Percentiles rank a stretch among this genome's conserved stretches.
Conservation (phyloP, 176 grass and related monocot genomes). For the Zea luxurians region DNA sequence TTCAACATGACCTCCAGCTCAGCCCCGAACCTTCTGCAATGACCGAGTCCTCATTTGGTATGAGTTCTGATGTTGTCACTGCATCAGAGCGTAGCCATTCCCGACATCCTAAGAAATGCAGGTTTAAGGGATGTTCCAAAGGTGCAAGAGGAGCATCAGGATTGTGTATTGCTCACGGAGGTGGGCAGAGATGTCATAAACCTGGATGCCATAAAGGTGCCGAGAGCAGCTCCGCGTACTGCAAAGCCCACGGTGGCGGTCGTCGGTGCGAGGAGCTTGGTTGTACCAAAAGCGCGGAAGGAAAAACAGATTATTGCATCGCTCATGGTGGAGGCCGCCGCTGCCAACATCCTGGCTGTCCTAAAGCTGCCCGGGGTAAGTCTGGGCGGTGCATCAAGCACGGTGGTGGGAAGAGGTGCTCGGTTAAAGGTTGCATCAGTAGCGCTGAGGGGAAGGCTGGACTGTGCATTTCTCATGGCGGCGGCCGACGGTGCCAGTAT, state of each 20-base stretch:
- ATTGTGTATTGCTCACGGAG: conserved; percentile 69
- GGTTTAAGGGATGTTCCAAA: conserved; percentile 70
- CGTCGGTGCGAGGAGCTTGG: conserved; percentile 61
- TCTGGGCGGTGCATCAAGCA: conserved; percentile 68
- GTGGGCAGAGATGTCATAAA: conserved; percentile 68
- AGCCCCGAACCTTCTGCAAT: conserved; percentile 57
- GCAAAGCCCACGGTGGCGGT: conserved; percentile 71
- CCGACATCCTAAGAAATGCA: conserved; percentile 66
- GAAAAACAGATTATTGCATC: conserved; percentile 71
- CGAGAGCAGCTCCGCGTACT: conserved; percentile 64
- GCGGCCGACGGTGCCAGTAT: conserved; percentile 60
- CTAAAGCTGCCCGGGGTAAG: conserved; percentile 66
- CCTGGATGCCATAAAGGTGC: conserved; percentile 68
- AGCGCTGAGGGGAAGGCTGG: conserved; percentile 68
- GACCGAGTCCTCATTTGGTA: conserved; percentile 53
- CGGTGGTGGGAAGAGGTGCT: conserved; percentile 67
- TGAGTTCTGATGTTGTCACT: conserved; percentile 52
- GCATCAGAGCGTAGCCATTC: conserved; percentile 44
- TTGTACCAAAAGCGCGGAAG: conserved; percentile 69
- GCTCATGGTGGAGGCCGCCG: conserved; percentile 63
- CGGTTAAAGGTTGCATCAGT: conserved; percentile 50
- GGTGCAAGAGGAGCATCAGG: conserved; percentile 65
- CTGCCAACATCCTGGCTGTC: conserved; percentile 52
- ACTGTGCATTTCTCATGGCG: conserved; percentile 69
- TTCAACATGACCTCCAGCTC: conserved; percentile 48